A percentile compares a stretch with the other conserved stretches of the same genome.
Evolutionary conservation across 2,329 filamentous ascomycete genomes (phyloP).

Genomic region (Pseudogymnoascus sp.): DNA sequence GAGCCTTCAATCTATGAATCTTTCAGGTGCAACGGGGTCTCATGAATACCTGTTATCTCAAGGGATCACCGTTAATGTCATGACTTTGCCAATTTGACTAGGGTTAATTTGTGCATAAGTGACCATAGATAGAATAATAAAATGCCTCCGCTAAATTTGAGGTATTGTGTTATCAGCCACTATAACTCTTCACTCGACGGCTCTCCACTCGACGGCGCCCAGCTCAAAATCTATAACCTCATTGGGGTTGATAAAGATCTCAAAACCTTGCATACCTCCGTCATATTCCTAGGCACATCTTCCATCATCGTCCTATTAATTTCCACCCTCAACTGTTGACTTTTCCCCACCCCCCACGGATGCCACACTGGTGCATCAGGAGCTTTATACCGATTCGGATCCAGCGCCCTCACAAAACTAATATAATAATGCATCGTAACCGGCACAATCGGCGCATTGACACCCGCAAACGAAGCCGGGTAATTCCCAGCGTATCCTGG

Average conservation of each 20-base stretch:
- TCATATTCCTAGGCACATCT: constrained; percentile 17
- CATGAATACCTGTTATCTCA: no score
- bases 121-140: no score
- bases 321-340: constrained; percentile 13
- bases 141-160: no score
- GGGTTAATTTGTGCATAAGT: no score
- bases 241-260: constrained; percentile 16
- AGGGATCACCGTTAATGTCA: no score
- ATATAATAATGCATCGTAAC: constrained; percentile 31
- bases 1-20: no score
- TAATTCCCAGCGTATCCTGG: constrained; percentile 20
- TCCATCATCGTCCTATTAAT: constrained; percentile 24
- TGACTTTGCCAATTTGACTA: no score
- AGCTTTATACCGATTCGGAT: constrained; percentile 29
- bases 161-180: no score
- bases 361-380: constrained; percentile 18
- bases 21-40: no score
- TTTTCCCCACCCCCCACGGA: background rate
- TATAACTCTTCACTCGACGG: no score
- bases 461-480: constrained; percentile 27
- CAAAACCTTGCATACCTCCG: constrained; percentile 23
- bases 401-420: constrained; percentile 31
- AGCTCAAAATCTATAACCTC: background rate
- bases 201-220: background rate
- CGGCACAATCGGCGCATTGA: constrained; percentile 15